These are phyloP conservation scores for Arctium minus DNA, from an alignment of 129 eudicot genomes.

Conservation along the genomic window DNA sequence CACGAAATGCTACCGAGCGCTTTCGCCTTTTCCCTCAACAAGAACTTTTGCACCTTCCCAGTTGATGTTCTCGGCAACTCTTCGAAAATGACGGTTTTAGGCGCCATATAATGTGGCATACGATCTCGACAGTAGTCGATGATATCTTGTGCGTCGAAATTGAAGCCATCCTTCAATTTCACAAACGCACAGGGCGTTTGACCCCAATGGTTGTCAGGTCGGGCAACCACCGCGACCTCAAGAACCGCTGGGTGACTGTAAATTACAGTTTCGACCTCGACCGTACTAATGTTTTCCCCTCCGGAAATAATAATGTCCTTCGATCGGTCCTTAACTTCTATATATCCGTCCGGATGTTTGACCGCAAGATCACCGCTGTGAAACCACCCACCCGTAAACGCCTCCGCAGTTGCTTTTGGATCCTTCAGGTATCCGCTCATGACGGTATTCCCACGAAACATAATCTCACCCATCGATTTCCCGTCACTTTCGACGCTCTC, in stretches of 20 bases:
- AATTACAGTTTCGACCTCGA: slow-evolving; percentile 60
- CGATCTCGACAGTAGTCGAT: slow-evolving; percentile 50
- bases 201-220: slow-evolving; percentile 79
- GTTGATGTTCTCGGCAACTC: slow-evolving; percentile 69
- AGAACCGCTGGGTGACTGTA: slow-evolving; percentile 61
- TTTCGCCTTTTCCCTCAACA: slow-evolving; percentile 60
- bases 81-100: slow-evolving; percentile 50
- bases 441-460: slow-evolving; percentile 71
- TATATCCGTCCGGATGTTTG: slow-evolving; percentile 56
- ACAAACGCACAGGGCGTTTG: slow-evolving; percentile 75
- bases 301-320: slow-evolving; percentile 69
- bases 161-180: slow-evolving; percentile 57
- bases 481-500: slow-evolving; percentile 58
- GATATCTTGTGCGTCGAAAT: slow-evolving; percentile 29
- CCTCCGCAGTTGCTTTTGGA: slow-evolving; percentile 50
- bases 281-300: slow-evolving; percentile 68
- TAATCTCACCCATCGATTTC: slow-evolving; percentile 55
- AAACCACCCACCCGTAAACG: slow-evolving; percentile 65
- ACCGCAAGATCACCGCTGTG: slow-evolving; percentile 65
- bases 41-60: slow-evolving; percentile 70
- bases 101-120: slow-evolving; percentile 75
- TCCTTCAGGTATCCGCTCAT: slow-evolving; percentile 76
- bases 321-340: slow-evolving; percentile 60
- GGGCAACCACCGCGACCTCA: slow-evolving; percentile 71
- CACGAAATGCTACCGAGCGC: slow-evolving; percentile 51